phyloP scores from a whole-genome alignment of 768 basidiomycete genomes.

The Phlebiopsis gigantea region DNA sequence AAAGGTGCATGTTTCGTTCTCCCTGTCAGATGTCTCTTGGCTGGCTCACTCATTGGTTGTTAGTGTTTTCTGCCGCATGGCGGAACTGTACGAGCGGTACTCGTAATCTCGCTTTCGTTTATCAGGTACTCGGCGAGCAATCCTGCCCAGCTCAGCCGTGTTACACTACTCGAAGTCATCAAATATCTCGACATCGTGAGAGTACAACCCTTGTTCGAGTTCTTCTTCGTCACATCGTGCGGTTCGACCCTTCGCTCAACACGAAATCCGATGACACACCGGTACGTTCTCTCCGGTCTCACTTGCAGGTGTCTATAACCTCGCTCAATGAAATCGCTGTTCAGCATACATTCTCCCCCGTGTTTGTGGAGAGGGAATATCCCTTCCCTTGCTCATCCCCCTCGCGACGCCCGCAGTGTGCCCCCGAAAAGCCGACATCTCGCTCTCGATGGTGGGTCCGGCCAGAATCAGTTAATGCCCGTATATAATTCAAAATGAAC shows the following conservation, averaged over 20 bases:
- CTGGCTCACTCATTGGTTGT: not conserved
- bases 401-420: not conserved
- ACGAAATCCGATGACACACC: too few species aligned
- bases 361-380: not conserved
- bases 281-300: too few species aligned
- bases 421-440: not conserved
- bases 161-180: not conserved
- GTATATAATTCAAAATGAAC: not conserved
- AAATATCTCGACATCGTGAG: not conserved
- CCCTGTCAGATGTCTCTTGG: not conserved
- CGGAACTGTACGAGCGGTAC: not conserved
- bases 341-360: not conserved
- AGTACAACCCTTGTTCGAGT: too few species aligned
- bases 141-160: not conserved
- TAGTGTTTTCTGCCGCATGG: not conserved
- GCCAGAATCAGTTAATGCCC: not conserved
- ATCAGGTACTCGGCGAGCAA: not conserved
- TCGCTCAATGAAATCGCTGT: not conserved
- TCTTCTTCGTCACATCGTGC: too few species aligned
- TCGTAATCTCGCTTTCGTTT: not conserved
- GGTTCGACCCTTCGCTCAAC: too few species aligned
- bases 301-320: too few species aligned
- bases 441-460: not conserved
- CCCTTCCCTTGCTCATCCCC: not conserved
- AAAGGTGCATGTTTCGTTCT: not conserved